These are phyloP conservation scores for Camelina neglecta DNA, from an alignment of 345 rosid species.

Conservation along the genomic window DNA sequence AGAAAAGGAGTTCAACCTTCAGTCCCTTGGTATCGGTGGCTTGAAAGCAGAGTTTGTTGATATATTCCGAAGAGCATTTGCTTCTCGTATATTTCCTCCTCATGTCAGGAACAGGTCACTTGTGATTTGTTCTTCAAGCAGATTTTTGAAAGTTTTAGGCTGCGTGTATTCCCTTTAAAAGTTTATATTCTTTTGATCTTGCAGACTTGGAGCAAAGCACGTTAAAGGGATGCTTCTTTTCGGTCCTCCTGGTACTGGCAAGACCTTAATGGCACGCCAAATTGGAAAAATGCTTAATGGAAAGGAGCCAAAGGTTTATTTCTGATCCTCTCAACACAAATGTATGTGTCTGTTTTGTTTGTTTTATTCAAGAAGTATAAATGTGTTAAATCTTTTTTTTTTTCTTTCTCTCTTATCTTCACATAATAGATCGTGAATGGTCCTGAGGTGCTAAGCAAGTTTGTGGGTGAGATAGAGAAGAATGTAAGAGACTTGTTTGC, in stretches of 20 bases:
- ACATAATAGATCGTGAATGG: constrained; percentile 78
- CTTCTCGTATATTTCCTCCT: constrained; percentile 89
- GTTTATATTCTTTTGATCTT: constrained; percentile 34
- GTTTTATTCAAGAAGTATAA: neutral
- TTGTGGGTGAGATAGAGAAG: too few species aligned
- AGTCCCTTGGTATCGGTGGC: constrained; percentile 87
- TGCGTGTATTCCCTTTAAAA: constrained; percentile 15
- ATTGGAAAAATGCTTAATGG: constrained; percentile 94
- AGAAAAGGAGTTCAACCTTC: constrained; percentile 89
- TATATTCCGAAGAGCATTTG: constrained; percentile 94
- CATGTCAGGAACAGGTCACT: constrained; percentile 67
- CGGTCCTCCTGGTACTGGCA: constrained; percentile 99
- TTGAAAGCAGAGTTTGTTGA: constrained; percentile 82
- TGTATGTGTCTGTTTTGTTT: too few species aligned
- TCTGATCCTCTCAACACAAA: neutral
- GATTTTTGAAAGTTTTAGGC: neutral
- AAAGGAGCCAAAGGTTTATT: constrained; percentile 85
- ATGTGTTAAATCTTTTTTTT: neutral
- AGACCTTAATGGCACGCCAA: constrained; percentile 95
- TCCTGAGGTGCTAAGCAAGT: too few species aligned
- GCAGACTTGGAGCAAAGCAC: constrained; percentile 80
- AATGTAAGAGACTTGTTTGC: too few species aligned
- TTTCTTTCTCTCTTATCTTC: constrained; percentile 32
- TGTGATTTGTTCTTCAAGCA: constrained; percentile 23
- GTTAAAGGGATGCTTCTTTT: constrained; percentile 93